Conservation (phyloP, 169 alveolate genomes). For the Eimeria acervulina region DNA sequence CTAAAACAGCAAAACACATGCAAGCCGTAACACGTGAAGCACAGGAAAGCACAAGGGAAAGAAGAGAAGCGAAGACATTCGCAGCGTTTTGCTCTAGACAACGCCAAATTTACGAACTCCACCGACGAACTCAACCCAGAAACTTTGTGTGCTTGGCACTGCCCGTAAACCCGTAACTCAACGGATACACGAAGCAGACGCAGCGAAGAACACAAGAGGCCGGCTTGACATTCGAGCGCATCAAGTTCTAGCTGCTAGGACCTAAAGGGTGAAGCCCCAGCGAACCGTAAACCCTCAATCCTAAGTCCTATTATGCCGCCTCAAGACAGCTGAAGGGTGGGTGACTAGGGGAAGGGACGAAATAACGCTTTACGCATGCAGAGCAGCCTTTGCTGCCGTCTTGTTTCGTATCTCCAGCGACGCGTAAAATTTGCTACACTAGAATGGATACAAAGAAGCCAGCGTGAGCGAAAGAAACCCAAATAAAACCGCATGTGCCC, state of each 20-base stretch:
- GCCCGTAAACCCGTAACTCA: background rate
- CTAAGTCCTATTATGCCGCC: background rate
- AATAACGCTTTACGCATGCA: background rate
- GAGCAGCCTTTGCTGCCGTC: background rate
- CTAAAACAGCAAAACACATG: slow-evolving; percentile 21
- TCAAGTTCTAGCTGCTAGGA: background rate
- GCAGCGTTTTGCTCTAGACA: background rate
- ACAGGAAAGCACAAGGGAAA: background rate
- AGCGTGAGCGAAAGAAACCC: no score
- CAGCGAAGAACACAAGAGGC: background rate
- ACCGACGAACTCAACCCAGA: background rate
- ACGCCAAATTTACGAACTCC: background rate
- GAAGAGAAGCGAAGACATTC: background rate
- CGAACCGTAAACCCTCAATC: background rate
- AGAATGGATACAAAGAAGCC: no score
- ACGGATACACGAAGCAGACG: background rate
- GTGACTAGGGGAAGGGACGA: background rate
- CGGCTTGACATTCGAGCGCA: background rate
- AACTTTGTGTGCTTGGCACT: background rate
- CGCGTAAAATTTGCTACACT: no score
- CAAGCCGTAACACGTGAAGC: background rate
- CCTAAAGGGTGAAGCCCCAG: background rate
- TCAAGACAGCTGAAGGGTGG: background rate
- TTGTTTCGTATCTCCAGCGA: background rate
- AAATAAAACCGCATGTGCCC: background rate